Evolutionary conservation across 352 stramenopile genomes (phyloP).

Genomic region (Phytophthora pseudosyringae): DNA sequence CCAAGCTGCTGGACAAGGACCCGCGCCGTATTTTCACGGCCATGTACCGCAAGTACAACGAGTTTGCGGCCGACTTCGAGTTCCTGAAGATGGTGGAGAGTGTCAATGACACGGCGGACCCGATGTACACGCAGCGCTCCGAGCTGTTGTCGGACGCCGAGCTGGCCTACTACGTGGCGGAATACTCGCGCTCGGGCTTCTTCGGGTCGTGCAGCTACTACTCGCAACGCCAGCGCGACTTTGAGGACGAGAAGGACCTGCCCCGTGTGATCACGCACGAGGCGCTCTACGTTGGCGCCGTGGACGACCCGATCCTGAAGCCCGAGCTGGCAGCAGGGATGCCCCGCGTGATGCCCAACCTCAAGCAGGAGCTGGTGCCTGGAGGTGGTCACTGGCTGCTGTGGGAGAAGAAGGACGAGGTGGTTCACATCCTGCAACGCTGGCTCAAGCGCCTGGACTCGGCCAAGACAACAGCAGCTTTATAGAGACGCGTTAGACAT

Average conservation of each 20-base stretch:
- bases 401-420: slow-evolving; percentile 56
- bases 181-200: slow-evolving; percentile 61
- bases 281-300: slow-evolving; percentile 65
- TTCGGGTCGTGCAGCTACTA: slow-evolving; percentile 63
- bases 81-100: slow-evolving; percentile 40
- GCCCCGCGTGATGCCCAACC: slow-evolving; percentile 50
- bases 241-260: slow-evolving; percentile 52
- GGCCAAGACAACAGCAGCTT: slow-evolving; percentile 5
- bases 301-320: slow-evolving; percentile 59
- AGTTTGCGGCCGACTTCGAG: slow-evolving; percentile 39
- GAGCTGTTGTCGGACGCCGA: slow-evolving; percentile 54
- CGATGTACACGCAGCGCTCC: slow-evolving; percentile 46
- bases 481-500: slow-evolving; percentile 4
- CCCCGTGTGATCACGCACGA: slow-evolving; percentile 45
- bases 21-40: slow-evolving; percentile 55
- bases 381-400: slow-evolving; percentile 65
- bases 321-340: slow-evolving; percentile 60
- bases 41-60: slow-evolving; percentile 51
- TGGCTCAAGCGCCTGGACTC: slow-evolving; percentile 40
- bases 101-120: slow-evolving; percentile 36
- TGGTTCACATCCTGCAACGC: slow-evolving; percentile 38
- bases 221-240: slow-evolving; percentile 55
- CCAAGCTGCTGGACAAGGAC: slow-evolving; percentile 44
- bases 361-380: slow-evolving; percentile 54
- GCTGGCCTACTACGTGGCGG: slow-evolving; percentile 55